Evolutionary conservation across 305 asterid genomes (phyloP), one percentile per base, ranked within the genome.

Genomic region (Salvia sclarea): DNA sequence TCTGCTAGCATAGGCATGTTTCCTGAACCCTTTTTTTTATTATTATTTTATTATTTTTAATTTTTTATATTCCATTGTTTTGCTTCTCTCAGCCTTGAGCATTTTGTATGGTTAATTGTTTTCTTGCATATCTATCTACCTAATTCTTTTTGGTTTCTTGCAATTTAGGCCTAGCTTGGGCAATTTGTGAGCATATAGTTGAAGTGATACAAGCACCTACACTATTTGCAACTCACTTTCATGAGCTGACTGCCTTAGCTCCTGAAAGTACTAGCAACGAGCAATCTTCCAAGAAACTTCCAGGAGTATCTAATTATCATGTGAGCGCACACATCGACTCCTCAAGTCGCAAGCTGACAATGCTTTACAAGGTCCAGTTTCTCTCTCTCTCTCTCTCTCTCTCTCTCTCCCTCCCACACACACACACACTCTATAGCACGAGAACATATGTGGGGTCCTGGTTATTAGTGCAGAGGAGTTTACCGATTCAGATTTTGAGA

Each of bases 311-410:
- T 63, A 94, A 94, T 81, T 91, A 83, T 79, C 99, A 94, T 64
- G 99, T 94, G 76, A 91, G 89, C 71, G 99, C 99, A 66, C 97
- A 94, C 83, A 91, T 94, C 66, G 99, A 91, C 82, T 80, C 89
- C 38, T 84, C 87, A 71, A 89, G 79, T 78, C 93, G 89, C 83
- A 94, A 91, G 83, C 88, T 94, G 58, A 94, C 99, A 8, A 94
- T 94, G 99, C 99, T 94, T 80, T 91, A 91, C 80, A 94, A 91
- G 96, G 95, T 94, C 5, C 44, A 9, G n/a, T 38, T 58, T 41
- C 66, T 35, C 55, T 38, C 64, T 61, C 74, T 61, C 61, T 63
- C 61, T 24, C 74, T 62, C 71, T 75, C 69, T 59, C 68, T 33
- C 2, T 49, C 14, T 49, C 8, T 49, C 14, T 20, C 47, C 12